These are phyloP conservation scores for Colletotrichum orchidophilum DNA, from an alignment of 2,329 filamentous ascomycete genomes.

Conservation along the genomic window DNA sequence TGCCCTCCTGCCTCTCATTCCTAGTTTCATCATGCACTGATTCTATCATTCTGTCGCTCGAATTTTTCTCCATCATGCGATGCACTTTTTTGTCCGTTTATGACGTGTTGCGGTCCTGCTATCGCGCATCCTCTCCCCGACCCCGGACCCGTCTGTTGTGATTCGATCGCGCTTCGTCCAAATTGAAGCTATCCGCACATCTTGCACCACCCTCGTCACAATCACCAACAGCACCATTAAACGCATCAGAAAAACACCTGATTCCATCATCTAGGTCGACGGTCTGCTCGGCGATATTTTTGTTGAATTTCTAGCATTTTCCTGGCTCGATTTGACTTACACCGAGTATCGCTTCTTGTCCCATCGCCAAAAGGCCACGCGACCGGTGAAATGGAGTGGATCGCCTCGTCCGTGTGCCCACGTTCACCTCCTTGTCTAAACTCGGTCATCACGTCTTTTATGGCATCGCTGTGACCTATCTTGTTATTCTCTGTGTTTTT, in stretches of 20 bases:
- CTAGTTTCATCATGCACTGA: constrained; percentile 11
- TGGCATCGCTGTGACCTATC: too few relatives aligned
- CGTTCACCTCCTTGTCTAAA: background rate
- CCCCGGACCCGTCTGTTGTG: background rate
- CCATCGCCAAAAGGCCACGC: constrained; percentile 14
- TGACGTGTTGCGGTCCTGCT: background rate
- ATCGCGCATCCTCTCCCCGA: constrained; percentile 3
- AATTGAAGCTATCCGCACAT: constrained; percentile 36
- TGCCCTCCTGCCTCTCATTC: background rate
- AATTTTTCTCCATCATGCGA: constrained; percentile 14
- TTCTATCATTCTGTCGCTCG: background rate
- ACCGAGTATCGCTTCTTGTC: constrained; percentile 24
- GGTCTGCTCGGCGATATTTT: constrained; percentile 15
- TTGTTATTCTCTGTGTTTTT: background rate
- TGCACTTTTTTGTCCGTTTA: background rate
- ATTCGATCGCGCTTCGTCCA: constrained; percentile 1
- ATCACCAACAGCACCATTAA: background rate
- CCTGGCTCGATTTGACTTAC: constrained; percentile 30
- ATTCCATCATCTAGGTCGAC: constrained; percentile 24
- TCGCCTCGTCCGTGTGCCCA: background rate
- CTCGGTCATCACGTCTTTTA: background rate
- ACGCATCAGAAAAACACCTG: constrained; percentile 3
- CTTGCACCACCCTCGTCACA: constrained; percentile 26
- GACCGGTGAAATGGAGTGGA: constrained; percentile 9
- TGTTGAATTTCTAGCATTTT: constrained; percentile 25